Base-by-base conservation (phyloP, 2,329 filamentous ascomycete genomes). In the Fusarium virguliforme region DNA sequence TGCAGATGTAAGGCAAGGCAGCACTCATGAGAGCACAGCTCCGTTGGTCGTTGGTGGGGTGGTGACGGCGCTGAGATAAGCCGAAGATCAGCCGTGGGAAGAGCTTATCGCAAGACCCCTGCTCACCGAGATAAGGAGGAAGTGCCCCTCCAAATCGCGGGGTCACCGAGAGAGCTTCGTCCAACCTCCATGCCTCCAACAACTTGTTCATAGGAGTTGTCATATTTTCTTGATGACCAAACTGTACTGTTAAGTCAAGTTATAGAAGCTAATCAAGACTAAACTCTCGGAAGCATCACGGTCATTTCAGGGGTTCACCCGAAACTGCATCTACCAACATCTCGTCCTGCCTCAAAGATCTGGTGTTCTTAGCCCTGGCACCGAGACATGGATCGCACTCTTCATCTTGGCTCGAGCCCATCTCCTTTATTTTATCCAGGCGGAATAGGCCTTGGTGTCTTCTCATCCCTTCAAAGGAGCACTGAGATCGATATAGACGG, bases 21-120 rank as follows among this genome's bases (percentile, higher is more conserved):
- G 51, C 51, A 41, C 58, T 72, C 65, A 70, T 70, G 59, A 63
- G 64, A 60, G 63, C 48, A 67, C 50, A 74, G 70, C 70, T 71
- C 57, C 57, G 38, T 26, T 59, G 43, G 60, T 48, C 56, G 72
- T 65, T 66, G 67, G 67, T 72, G 41, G 58, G 41, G 40, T 70
- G 66, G 66, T 73, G 69, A 73, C 60, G 72, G 62, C 59, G 26
- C 5, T 41, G 55, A 41, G n/a, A 34, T 8, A 24, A 57, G 48
- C 46, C 72, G 72, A 26, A 34, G 55, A 67, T 74, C 61, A 69
- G 32, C 72, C 72, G 72, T 37, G 7, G 13, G 30, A 18, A 12
- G 24, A 34, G 28, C 64, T 67, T 62, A 69, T 70, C 62, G 48
- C 4, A 5, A n/a, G 12, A 10, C 24, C 24, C 28, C 18, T 32